Conservation (phyloP, 2,329 filamentous ascomycete genomes). For the Plenodomus biglobosus region DNA sequence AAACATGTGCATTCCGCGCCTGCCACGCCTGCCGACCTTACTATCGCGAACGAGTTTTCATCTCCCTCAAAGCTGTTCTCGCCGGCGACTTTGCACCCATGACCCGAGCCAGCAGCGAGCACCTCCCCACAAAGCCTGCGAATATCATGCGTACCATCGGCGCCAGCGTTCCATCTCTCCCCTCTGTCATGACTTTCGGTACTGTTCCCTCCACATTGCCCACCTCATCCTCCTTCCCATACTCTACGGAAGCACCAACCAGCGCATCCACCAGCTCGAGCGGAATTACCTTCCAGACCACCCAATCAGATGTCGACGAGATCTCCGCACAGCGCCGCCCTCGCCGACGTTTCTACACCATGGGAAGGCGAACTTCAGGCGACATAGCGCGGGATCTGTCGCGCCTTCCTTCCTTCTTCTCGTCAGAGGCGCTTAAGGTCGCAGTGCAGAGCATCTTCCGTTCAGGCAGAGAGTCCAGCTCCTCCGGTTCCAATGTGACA, state of each 20-base stretch:
- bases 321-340: constrained; percentile 25
- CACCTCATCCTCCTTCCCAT: constrained; percentile 10
- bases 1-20: constrained; percentile 47
- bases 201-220: constrained; percentile 10
- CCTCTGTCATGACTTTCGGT: constrained; percentile 1
- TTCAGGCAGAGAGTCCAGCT: constrained; percentile 31
- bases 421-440: constrained; percentile 29
- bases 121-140: constrained; percentile 43
- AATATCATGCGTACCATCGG: constrained; percentile 41
- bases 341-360: constrained; percentile 34
- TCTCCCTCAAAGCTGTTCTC: constrained; percentile 49
- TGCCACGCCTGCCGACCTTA: constrained; percentile 56
- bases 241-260: constrained; percentile 14
- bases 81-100: constrained; percentile 40
- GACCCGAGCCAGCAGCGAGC: constrained; percentile 30
- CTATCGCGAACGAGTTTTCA: constrained; percentile 51
- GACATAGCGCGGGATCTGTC: constrained; percentile 24
- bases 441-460: constrained; percentile 37
- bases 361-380: constrained; percentile 24
- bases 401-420: constrained; percentile 15
- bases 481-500: constrained; percentile 38
- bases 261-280: constrained; percentile 23
- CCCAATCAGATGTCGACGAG: constrained; percentile 33
- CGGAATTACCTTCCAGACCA: constrained; percentile 34
- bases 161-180: constrained; percentile 1